Evolutionary conservation across 495 filamentous ascomycete species (phyloP).

Genomic region (Aspergillus coremiiformis): DNA sequence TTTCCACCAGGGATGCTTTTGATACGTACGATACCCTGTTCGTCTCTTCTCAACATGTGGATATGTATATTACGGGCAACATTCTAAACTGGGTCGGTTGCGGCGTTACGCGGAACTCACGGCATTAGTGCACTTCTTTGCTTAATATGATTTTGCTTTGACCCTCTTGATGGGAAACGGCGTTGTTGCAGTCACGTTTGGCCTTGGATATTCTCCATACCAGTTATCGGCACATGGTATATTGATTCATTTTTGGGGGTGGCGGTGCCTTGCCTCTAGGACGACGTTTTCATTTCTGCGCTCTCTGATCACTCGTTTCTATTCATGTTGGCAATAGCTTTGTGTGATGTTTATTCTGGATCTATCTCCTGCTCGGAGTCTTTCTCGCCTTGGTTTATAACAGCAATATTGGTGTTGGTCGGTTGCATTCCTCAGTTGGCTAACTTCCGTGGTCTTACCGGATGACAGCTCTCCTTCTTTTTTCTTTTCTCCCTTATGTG

Average conservation of each 20-base stretch:
- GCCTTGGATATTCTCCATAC: background rate
- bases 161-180: background rate
- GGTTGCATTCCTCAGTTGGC: background rate
- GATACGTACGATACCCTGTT: conserved; percentile 17
- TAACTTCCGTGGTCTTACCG: background rate
- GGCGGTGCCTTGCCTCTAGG: background rate
- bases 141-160: conserved; percentile 2
- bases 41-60: conserved; percentile 12
- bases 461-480: too few species aligned
- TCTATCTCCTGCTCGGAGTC: background rate
- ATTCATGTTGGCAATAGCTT: background rate
- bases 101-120: conserved; percentile 10
- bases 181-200: background rate
- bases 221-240: background rate
- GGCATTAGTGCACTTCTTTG: background rate
- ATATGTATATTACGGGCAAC: conserved; percentile 20
- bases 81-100: conserved; percentile 12
- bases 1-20: conserved; percentile 3
- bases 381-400: background rate
- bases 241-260: background rate
- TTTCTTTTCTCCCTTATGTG: too few species aligned
- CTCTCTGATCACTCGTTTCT: background rate
- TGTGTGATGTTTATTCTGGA: background rate
- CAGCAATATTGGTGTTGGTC: background rate
- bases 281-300: background rate